Conservation (phyloP, 441 rosid genomes). For the Populus tomentosa region DNA sequence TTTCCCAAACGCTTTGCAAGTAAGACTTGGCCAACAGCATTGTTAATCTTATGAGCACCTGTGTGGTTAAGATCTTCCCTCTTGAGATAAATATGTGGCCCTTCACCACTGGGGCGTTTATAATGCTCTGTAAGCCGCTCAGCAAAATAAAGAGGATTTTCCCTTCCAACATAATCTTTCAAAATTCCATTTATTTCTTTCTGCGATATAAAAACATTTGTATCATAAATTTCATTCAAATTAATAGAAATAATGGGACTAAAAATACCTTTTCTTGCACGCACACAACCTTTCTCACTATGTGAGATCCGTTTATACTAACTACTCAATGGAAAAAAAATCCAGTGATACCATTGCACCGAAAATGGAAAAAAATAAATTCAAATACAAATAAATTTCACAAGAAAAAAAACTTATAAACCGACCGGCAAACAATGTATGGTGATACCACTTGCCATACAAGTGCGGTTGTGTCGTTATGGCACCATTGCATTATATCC, state of each 20-base stretch:
- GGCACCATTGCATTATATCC: not conserved
- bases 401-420: not conserved
- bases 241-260: not conserved
- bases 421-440: not conserved
- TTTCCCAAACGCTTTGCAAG: constrained; percentile 84
- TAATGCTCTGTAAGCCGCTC: constrained; percentile 85
- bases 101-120: constrained; percentile 66
- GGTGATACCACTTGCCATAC: not conserved
- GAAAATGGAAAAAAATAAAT: too few relatives aligned
- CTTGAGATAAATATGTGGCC: constrained; percentile 77
- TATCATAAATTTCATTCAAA: not conserved
- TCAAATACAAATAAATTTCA: not conserved
- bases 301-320: not conserved
- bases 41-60: constrained; percentile 92
- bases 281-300: not conserved
- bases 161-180: constrained; percentile 93
- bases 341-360: not conserved
- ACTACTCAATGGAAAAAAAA: not conserved
- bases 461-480: not conserved
- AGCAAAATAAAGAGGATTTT: constrained; percentile 85
- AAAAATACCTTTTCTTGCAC: not conserved
- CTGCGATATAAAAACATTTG: constrained; percentile 36
- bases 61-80: constrained; percentile 96
- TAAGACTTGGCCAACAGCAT: constrained; percentile 83
- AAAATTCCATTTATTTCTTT: constrained; percentile 60